Base-by-base conservation (phyloP, 179 eudicot genomes). In the Heliamphora pulchella region DNA sequence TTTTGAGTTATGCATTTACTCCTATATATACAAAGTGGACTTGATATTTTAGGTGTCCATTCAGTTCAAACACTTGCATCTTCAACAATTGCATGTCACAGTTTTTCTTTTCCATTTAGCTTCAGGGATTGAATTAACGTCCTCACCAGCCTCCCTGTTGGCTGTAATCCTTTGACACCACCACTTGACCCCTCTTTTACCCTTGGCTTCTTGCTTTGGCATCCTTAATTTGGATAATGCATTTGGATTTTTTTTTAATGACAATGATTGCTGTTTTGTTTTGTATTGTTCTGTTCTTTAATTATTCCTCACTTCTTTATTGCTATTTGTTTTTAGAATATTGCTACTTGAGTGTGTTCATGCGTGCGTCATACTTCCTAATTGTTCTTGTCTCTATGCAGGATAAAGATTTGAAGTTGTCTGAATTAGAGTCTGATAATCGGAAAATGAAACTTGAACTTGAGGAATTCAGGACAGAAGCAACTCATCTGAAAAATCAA, bases 391-490 rank as follows among this genome's bases (percentile, higher is more conserved):
- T 73, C 41, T 71, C 5, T 75, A 44, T 86, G 75, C 86, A 96
- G 99, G 99, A 93, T 62, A 96, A 91, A 85, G 98, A 94, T 80
- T 50, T 81, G 20, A 93, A 86, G 83, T 82, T 96, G 77, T 91
- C 88, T 77, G 99, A 96, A 80, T 84, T 96, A 70, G 99, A 96
- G 86, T 91, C 97, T 79, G 98, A 92, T 78, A 95, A 93, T 83
- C 85, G 96, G 77, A 95, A 92, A 83, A 95, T 96, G 99, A 93
- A 92, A 87, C 90, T 88, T 85, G 99, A 96, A 87, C 99, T 96
- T 53, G 99, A 93, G 86, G 99, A 96, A 80, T 96, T 89, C 81
- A 86, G 97, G 82, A 90, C 96, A 64, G 99, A 96, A 87, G 90
- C 99, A 77, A 87, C 97, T 63, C 99, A 96, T 88, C 83, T 96